Base-by-base conservation (phyloP, 192 early-diverging fungal species). In the Entomortierella beljakovae region DNA sequence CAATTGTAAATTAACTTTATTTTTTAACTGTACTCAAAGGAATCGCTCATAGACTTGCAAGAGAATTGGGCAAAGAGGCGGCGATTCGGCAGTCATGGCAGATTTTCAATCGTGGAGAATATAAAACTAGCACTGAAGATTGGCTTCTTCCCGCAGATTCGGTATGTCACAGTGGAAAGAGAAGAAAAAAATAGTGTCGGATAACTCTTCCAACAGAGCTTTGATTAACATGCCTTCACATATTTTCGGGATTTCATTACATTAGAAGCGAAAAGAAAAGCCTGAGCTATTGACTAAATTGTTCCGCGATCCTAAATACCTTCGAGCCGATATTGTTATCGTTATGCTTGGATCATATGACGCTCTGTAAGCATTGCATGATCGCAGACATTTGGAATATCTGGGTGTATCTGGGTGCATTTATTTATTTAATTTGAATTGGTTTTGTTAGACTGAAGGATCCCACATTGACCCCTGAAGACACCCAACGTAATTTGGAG, bases 61-160 rank as follows among this genome's bases (percentile, higher is more conserved):
- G 51, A 25, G 67, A 71, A 18, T 10, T 75, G 18, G 64, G 60
- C 49, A 82, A 75, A 58, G 81, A 82, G 25, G 13, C 23, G 1
- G 52, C 71, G 2, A 64, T 82, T 23, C 65, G 81, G 5, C 81
- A 82, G 33, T 61, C 61, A 15, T 82, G 81, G 81, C 68, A 76
- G 62, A 61, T 82, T 33, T 75, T 40, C 10, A 82, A 76, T 20
- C 81, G 81, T 9, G 81, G 81, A 38, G 72, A 68, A 33, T 82
- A 70, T 52, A 68, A 64, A 42, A 57, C 71, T 7, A 68, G 56
- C 6, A 66, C 67, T 2, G 81, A 82, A 50, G 81, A 82, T 16
- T 82, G 81, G 81, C 52, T 82, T 5, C 81, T 53, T 38, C 71
- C 71, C 56, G 67, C 81, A 42, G 71, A 82, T 32, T 75, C 71